These are phyloP conservation scores for Trichosporon ovoides DNA, from an alignment of 1,284 basidiomycete species.

Conservation along the genomic window DNA sequence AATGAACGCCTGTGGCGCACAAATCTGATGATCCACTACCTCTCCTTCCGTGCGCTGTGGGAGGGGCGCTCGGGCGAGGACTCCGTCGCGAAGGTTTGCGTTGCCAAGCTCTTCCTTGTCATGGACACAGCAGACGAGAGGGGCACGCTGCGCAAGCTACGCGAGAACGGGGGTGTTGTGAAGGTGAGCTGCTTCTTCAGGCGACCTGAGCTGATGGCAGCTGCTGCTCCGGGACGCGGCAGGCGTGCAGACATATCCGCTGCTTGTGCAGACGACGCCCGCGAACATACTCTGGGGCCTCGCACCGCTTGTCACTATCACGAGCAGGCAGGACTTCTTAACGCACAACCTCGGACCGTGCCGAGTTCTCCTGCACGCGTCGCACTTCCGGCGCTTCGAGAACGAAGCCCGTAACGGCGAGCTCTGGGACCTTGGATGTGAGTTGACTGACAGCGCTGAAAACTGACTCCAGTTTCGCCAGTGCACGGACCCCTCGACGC, in stretches of 20 bases:
- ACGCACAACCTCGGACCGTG: conserved; percentile 14
- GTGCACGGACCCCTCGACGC: conserved; percentile 27
- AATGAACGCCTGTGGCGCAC: not conserved
- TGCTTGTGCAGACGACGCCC: conserved; percentile 35
- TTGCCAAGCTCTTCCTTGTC: conserved; percentile 28
- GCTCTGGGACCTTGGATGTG: conserved; percentile 44
- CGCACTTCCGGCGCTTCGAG: conserved; percentile 24
- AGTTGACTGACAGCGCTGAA: conserved; percentile 12
- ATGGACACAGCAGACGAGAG: conserved; percentile 31
- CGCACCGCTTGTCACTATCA: conserved; percentile 32
- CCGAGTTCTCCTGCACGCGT: conserved; percentile 24
- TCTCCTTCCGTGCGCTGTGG: conserved; percentile 28
- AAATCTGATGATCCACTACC: conserved; percentile 24
- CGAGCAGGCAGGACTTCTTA: conserved; percentile 29
- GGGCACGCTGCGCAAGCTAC: conserved; percentile 19
- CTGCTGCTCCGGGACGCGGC: conserved; percentile 4
- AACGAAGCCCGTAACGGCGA: conserved; percentile 26
- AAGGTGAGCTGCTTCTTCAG: conserved; percentile 17
- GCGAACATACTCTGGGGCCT: conserved; percentile 32
- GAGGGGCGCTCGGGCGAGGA: conserved; percentile 36
- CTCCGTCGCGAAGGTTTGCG: conserved; percentile 15
- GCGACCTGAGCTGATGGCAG: conserved; percentile 1
- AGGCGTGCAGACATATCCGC: conserved; percentile 10
- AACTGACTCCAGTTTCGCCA: conserved; percentile 24
- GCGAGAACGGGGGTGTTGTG: conserved; percentile 26